These are phyloP conservation scores for Allomyces macrogynus DNA, from an alignment of 192 early-diverging fungal species.

Conservation along the genomic window DNA sequence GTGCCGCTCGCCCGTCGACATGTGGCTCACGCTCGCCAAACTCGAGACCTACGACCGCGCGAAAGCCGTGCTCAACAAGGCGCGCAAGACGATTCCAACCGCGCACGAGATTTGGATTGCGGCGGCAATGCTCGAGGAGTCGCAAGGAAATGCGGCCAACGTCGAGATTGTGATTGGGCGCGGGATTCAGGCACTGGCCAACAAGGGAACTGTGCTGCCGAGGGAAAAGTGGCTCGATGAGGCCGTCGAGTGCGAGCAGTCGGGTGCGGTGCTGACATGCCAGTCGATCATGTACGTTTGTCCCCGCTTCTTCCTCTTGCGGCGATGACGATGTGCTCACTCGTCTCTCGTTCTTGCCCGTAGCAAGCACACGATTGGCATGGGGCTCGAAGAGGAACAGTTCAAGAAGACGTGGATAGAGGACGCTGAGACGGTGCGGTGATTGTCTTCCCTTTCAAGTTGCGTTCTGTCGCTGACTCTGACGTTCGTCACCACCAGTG, in stretches of 20 bases:
- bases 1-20: slow-evolving; percentile 70
- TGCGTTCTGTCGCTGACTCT: background rate
- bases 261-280: slow-evolving; percentile 55
- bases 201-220: slow-evolving; percentile 43
- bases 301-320: background rate
- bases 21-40: slow-evolving; percentile 89
- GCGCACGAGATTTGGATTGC: slow-evolving; percentile 90
- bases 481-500: no score
- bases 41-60: slow-evolving; percentile 80
- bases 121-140: slow-evolving; percentile 77
- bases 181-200: slow-evolving; percentile 45
- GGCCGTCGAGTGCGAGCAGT: slow-evolving; percentile 58
- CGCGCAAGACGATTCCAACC: slow-evolving; percentile 59
- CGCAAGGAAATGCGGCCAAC: slow-evolving; percentile 32
- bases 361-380: slow-evolving; percentile 28
- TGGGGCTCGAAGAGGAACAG: slow-evolving; percentile 63
- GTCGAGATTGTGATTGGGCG: slow-evolving; percentile 46
- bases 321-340: no score
- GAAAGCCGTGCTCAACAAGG: slow-evolving; percentile 73
- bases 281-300: slow-evolving; percentile 56
- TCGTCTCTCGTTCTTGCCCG: no score
- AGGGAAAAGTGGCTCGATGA: slow-evolving; percentile 80
- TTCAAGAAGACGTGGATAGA: slow-evolving; percentile 63
- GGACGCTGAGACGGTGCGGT: slow-evolving; percentile 49
- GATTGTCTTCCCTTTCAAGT: background rate